Conservation (phyloP, 345 rosid species). For the Dimocarpus longan region DNA sequence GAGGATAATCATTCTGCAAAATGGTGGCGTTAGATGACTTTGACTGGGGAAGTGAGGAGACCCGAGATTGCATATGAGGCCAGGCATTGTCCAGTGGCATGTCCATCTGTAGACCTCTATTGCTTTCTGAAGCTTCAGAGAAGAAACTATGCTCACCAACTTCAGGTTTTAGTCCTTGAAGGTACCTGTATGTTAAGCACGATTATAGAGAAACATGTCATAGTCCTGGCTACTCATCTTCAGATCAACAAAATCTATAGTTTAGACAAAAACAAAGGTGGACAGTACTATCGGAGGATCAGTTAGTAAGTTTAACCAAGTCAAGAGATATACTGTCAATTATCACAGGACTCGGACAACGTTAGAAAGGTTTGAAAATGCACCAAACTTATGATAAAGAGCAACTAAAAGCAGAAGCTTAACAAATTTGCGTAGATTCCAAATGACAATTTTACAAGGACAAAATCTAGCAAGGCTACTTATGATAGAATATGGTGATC, state of each 20-base stretch:
- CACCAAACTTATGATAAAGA: not conserved
- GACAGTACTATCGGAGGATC: not conserved
- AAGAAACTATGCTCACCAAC: constrained; percentile 48
- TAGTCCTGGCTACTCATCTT: not conserved
- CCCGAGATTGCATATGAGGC: constrained; percentile 50
- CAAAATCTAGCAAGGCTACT: not conserved
- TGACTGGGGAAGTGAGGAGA: constrained; percentile 26
- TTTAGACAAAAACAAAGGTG: not conserved
- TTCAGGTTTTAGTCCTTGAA: constrained; percentile 48
- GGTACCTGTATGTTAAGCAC: constrained; percentile 34
- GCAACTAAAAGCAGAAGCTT: not conserved
- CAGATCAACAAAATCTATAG: not conserved
- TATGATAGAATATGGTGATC: not conserved
- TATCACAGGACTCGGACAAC: not conserved
- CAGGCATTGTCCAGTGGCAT: constrained; percentile 38
- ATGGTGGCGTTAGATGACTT: constrained; percentile 31
- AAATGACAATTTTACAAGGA: not conserved
- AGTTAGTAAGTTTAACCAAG: not conserved
- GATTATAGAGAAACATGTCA: not conserved
- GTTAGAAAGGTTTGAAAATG: not conserved
- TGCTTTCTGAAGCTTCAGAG: constrained; percentile 47
- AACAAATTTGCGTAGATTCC: constrained; percentile 2
- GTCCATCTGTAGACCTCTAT: constrained; percentile 35
- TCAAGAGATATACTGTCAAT: not conserved
- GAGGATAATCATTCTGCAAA: constrained; percentile 40